Evolutionary conservation across 805 yeast genomes (phyloP).

Genomic region (Dipodascopsis uninucleata): DNA sequence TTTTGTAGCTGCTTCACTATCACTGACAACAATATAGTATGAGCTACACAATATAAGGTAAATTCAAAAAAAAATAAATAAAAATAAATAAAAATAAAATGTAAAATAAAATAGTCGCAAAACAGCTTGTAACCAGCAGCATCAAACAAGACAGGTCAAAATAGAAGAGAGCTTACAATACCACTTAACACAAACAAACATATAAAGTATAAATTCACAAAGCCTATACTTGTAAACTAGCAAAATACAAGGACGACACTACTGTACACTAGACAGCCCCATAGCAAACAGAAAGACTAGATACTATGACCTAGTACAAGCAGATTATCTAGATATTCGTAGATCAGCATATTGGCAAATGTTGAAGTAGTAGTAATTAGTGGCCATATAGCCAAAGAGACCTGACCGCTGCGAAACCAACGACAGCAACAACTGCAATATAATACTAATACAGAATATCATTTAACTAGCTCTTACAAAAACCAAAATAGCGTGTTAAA

Average conservation of each 20-base stretch:
- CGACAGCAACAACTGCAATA: no score
- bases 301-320: neutral
- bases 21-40: constrained; percentile 11
- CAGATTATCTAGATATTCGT: no score
- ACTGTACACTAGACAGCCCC: neutral
- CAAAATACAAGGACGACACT: neutral
- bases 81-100: neutral
- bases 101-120: neutral
- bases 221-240: neutral
- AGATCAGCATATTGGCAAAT: no score
- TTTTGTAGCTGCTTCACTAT: neutral
- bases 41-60: no score
- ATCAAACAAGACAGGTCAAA: neutral
- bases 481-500: no score
- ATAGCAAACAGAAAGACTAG: neutral
- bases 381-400: no score
- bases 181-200: neutral
- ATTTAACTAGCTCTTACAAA: no score
- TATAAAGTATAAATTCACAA: neutral
- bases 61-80: neutral
- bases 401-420: no score
- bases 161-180: neutral
- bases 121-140: no score
- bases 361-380: no score
- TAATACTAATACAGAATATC: no score